Base-by-base conservation (phyloP, 2,329 filamentous ascomycete genomes). In the Tolypocladium tropicale region DNA sequence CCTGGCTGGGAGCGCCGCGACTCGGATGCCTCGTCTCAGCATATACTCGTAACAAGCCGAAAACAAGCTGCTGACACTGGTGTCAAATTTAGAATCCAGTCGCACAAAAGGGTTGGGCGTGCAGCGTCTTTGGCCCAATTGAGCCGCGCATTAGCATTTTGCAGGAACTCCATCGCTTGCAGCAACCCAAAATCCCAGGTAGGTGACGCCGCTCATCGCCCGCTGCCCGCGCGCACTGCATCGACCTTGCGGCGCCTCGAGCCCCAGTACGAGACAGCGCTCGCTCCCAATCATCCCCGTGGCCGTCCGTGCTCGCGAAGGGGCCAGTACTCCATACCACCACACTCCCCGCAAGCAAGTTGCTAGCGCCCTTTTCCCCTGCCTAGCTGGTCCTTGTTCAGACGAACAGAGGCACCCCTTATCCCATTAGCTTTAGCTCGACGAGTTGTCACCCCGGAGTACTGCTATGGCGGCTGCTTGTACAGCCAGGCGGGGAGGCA, bases 331-430 rank as follows among this genome's bases (percentile, higher is more conserved):
- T 10, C n/a, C 4, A 21, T 43, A 37, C 49, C 49, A 52, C 49
- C 49, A 33, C 50, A 30, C 50, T 52, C 34, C 51, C 51, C 51
- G 33, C 51, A 36, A 32, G 36, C 34, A 53, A 39, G 23, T 23
- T 53, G 51, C 51, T 53, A 53, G 51, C 51, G 51, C 51, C 23
- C 51, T 39, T 53, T 51, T 30, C 41, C 14, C 51, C 41, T 34
- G 51, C n/a, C 36, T 53, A n/a, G 51, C 51, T 30, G 51, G 51
- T 53, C 51, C 51, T 34, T 52, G 51, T 39, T 34, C 34, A 53
- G 51, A 53, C 34, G 36, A 52, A 39, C 23, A 36, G 34, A 53
- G 23, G 36, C 34, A 25, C 51, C 51, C 51, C 51, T 11, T 53
- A 30, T 39, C 18, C 46, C 46, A n/a, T 50, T 50, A 50, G 46